These are phyloP conservation scores for Lactarius evosmus DNA, from an alignment of 768 basidiomycete genomes.

Conservation along the genomic window DNA sequence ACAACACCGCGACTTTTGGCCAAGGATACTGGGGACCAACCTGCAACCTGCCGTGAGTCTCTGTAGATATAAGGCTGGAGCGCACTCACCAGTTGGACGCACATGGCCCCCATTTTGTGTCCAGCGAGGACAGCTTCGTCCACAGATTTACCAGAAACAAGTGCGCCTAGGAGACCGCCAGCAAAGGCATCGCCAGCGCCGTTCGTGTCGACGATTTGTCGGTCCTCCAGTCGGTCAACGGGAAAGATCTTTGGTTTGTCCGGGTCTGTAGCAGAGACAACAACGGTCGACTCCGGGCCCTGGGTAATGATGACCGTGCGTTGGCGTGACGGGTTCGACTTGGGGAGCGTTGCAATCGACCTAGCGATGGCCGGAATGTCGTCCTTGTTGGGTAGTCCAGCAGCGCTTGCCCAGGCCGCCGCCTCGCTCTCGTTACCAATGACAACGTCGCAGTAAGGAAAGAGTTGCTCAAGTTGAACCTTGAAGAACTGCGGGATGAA, in stretches of 20 bases:
- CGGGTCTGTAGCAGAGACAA: slow-evolving; percentile 59
- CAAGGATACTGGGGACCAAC: slow-evolving; percentile 56
- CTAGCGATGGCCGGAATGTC: slow-evolving; percentile 60
- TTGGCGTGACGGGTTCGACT: slow-evolving; percentile 70
- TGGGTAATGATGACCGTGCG: slow-evolving; percentile 91
- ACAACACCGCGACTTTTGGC: slow-evolving; percentile 53
- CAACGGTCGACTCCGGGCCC: slow-evolving; percentile 73
- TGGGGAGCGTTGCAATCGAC: slow-evolving; percentile 69
- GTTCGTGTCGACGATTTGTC: slow-evolving; percentile 91
- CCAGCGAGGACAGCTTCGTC: slow-evolving; percentile 80
- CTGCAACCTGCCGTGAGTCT: slow-evolving; percentile 32
- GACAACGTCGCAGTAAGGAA: slow-evolving; percentile 83
- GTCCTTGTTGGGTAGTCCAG: slow-evolving; percentile 62
- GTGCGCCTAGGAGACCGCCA: slow-evolving; percentile 90
- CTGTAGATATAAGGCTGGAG: not conserved
- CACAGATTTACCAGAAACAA: slow-evolving; percentile 70
- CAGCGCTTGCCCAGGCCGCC: slow-evolving; percentile 74
- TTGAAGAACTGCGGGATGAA: slow-evolving; percentile 96
- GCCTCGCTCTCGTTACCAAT: slow-evolving; percentile 98
- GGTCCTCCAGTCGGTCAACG: slow-evolving; percentile 55
- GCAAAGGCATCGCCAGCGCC: slow-evolving; percentile 98
- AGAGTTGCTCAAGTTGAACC: slow-evolving; percentile 70
- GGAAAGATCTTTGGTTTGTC: slow-evolving; percentile 53
- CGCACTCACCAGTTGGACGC: slow-evolving; percentile 66
- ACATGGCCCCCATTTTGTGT: slow-evolving; percentile 83